Evolutionary conservation across 129 eudicot genomes (phyloP).

Genomic region (Lonicera japonica): DNA sequence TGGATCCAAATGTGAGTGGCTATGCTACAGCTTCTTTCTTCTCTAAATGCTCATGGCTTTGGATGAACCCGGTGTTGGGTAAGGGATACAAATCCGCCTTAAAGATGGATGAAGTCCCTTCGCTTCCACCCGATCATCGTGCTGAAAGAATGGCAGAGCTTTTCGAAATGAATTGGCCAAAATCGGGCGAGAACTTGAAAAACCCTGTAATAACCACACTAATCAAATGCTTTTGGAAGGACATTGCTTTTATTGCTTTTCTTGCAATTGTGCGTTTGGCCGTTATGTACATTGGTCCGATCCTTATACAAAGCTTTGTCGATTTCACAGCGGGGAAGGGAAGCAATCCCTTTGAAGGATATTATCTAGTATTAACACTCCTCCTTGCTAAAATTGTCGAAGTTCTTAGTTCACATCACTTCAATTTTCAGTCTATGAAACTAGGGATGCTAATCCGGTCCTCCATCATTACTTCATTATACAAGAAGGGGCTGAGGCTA

Average conservation of each 20-base stretch:
- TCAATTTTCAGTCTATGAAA: constrained; percentile 44
- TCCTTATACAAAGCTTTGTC: constrained; percentile 52
- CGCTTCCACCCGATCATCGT: constrained; percentile 44
- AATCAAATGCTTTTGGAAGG: constrained; percentile 56
- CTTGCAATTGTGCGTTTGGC: constrained; percentile 32
- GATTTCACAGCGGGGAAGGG: constrained; percentile 43
- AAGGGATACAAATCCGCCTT: constrained; percentile 54
- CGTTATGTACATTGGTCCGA: constrained; percentile 58
- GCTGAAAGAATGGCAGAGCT: constrained; percentile 47
- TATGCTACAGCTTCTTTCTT: constrained; percentile 52
- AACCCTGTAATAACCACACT: constrained; percentile 46
- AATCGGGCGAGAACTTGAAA: constrained; percentile 31
- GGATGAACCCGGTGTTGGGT: constrained; percentile 49
- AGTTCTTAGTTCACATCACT: constrained; percentile 59
- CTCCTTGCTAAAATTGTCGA: constrained; percentile 41
- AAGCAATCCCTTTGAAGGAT: constrained; percentile 38
- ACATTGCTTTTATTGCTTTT: constrained; percentile 37
- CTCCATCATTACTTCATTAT: constrained; percentile 37
- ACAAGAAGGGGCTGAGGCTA: constrained; percentile 47
- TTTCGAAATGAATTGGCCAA: constrained; percentile 60
- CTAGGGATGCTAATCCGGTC: constrained; percentile 62
- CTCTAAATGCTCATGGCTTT: constrained; percentile 45
- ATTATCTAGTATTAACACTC: constrained; percentile 37
- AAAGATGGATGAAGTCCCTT: constrained; percentile 46
- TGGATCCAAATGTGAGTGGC: constrained; percentile 34